Evolutionary conservation across 176 grass and related monocot genomes (phyloP), one percentile per base, ranked within the genome.

Genomic region (Zizania latifolia): DNA sequence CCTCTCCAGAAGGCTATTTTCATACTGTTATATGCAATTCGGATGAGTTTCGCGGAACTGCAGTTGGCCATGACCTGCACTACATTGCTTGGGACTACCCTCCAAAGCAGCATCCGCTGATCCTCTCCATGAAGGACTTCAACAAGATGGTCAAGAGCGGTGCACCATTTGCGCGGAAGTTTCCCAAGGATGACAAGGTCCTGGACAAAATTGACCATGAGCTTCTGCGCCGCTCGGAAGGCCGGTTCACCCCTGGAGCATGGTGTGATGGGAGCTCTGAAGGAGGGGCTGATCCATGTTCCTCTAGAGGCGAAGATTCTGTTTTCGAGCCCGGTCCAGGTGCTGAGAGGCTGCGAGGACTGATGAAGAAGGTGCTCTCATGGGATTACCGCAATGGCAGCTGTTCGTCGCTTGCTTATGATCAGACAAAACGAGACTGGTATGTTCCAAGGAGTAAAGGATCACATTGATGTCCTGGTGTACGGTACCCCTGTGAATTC

Each of bases 1-100:
- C 89, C 26, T 99, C 91, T 3, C 91, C 91, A 19, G 91, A 99
- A 89, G 91, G 95, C 17, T 99, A 99, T 74, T 94, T 94, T 59
- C 95, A 99, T 72, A 92, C 91, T 3, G 91, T 90, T 12, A 94
- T 99, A 68, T 94, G 95, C 87, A 94, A 90, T 74, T 85, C 91
- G 5, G 72, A 76, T 10, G 79, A 85, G 51, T 99, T 92, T 45
- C 58, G 35, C 16, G 86, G 80, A 63, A 94, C 95, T 5, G 79
- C 92, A 0, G 65, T 99, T 44, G 77, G 86, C 29, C 91, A 94
- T 29, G 95, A 94, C 59, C 82, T 99, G 53, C 91, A 94, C 60
- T 94, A 92, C 79, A 99, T 94, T 38, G 72, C 86, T 8, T 94
- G 92, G 95, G 91, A 91, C 80, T 85, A 90, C 73, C 95, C 95